Evolutionary conservation across 163 green algal genomes (phyloP).

Genomic region (Trebouxiophyceae sp.): DNA sequence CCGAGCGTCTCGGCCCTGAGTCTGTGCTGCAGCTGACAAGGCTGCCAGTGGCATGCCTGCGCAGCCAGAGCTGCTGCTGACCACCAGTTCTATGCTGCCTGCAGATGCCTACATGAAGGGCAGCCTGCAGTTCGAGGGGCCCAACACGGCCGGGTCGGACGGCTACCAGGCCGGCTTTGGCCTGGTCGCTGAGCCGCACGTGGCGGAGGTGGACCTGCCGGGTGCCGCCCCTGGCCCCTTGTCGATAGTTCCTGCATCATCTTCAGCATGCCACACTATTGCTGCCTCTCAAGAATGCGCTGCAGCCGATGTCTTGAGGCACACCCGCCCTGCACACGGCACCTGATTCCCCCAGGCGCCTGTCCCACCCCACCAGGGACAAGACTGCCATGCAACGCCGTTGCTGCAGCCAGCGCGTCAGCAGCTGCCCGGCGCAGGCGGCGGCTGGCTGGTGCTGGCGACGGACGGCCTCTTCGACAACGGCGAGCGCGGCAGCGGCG

Average conservation of each 20-base stretch:
- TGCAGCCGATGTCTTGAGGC: no score
- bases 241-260: no score
- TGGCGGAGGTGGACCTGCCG: conserved; percentile 44
- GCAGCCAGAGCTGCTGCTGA: not conserved
- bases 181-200: conserved; percentile 72
- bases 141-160: conserved; percentile 54
- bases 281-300: no score
- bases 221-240: conserved; percentile 6
- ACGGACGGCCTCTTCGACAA: conserved; percentile 82
- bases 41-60: no score
- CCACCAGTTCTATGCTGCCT: no score
- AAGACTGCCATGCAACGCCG: no score
- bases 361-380: no score
- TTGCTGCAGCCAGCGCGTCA: no score
- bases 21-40: not conserved
- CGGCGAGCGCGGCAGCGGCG: conserved; percentile 68
- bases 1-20: conserved; percentile 47
- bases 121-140: conserved; percentile 72
- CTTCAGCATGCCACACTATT: no score
- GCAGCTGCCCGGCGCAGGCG: no score
- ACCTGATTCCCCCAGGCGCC: no score
- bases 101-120: conserved; percentile 31
- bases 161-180: conserved; percentile 75
- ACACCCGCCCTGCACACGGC: no score
- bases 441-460: conserved; percentile 69